Evolutionary conservation across 2,329 filamentous ascomycete species (phyloP), one percentile per base, ranked within the genome.

Genomic region (Aspergillus melleus): DNA sequence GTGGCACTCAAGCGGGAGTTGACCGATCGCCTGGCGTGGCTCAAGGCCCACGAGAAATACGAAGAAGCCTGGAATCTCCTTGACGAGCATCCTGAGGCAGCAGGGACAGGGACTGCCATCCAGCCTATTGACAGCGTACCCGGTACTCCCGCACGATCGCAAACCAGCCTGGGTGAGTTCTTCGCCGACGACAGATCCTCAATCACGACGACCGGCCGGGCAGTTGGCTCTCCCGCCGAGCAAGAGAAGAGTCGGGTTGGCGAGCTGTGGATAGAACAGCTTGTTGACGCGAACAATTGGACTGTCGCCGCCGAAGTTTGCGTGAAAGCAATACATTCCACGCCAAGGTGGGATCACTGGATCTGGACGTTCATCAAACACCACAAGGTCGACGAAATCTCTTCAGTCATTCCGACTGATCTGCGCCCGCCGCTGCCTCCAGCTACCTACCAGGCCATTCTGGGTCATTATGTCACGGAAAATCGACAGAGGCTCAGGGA

Each of bases 321-420:
- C 60, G 90, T 89, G 14, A 92, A 89, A 70, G 93, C 97, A 0
- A 81, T 99, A 1, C 87, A 87, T 49, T 91, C 89, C 1, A 87
- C 92, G 1, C 83, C 89, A 52, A 83, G 89, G 66, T 99, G 95
- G 95, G 93, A 98, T 77, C 91, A 96, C 69, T 98, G 94, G 92
- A 90, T 96, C 5, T 96, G 90, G 86, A 89, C 86, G 0, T 99
- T 99, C 77, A 91, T 92, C 8, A 89, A 92, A 46, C 90, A 90
- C 2, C 85, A 91, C 64, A 92, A 88, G 70, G 92, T 96, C 68
- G 91, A 97, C 72, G 93, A 96, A 67, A 96, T 99, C 61, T 90
- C 90, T 5, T 84, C 90, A 39, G 88, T 90, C 69, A 90, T 99
- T 30, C 95, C 95, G 0, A 87, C 86, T 1, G 86, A 88, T n/a